phyloP scores from a whole-genome alignment of 768 basidiomycete genomes.

The Mycena polygramma region DNA sequence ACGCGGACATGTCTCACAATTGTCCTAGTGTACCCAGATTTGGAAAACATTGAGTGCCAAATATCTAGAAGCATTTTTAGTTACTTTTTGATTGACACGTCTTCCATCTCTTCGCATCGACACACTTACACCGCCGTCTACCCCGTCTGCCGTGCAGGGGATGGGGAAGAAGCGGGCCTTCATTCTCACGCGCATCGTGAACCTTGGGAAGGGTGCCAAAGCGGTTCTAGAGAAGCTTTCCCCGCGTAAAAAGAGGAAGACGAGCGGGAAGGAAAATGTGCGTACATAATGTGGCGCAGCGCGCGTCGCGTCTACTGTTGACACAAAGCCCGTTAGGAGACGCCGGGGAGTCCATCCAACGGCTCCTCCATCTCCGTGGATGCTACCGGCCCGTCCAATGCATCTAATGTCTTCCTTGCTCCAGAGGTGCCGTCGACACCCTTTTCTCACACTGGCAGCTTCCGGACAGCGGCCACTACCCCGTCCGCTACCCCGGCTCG shows the following conservation, averaged over 20 bases:
- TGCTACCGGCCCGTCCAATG: background rate
- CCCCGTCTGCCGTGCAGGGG: no score
- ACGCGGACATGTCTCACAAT: background rate
- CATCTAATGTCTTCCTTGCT: background rate
- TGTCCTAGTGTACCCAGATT: background rate
- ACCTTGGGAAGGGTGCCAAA: slow-evolving; percentile 10
- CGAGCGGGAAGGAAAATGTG: slow-evolving; percentile 12
- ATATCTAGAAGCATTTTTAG: no score
- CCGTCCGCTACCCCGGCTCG: background rate
- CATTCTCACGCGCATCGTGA: background rate
- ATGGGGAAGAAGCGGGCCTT: no score
- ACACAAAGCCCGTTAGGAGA: no score
- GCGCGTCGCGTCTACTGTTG: no score
- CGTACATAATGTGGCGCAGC: background rate
- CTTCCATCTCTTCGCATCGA: no score
- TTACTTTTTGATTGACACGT: no score
- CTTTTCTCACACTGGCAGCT: background rate
- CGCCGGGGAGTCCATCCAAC: no score
- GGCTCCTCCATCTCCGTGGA: no score
- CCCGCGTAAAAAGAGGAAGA: slow-evolving; percentile 5
- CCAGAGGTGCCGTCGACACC: background rate
- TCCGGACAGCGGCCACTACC: background rate
- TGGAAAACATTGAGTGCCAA: background rate
- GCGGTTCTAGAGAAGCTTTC: background rate
- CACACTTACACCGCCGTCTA: no score